Evolutionary conservation across 257 asterid genomes (phyloP), one percentile per base, ranked within the genome.

Genomic region (Petunia secreta): DNA sequence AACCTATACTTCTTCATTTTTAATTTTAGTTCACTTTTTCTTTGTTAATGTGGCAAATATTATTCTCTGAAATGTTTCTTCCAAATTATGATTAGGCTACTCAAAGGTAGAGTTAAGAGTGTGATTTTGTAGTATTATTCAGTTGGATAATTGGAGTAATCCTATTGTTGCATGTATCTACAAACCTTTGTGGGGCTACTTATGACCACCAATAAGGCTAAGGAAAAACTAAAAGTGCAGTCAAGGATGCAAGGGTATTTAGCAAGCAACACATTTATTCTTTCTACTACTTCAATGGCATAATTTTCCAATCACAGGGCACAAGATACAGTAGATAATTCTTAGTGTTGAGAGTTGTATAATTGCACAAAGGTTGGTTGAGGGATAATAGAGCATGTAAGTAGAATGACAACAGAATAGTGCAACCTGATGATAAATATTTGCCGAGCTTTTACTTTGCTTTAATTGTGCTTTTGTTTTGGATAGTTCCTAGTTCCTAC

Each of bases 1-100:
- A 85, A 87, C 60, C 41, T 25, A 40, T 75, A 83, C 78, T 43
- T 76, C 62, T 59, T 81, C 75, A 79, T 75, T 80, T 64, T 13
- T 78, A 68, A 46, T 74, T 11, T 63, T 79, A 37, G 59, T 60
- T 34, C 80, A 55, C 25, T 3, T 40, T 36, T 50, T 43, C 5
- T 38, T 55, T 16, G 43, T 48, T 50, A 46, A 5, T 25, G 59
- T 48, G 44, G 6, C 11, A 43, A 9, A 25, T 68, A 71, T 68
- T 34, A 11, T 69, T 41, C 76, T 43, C 66, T 52, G 54, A 44
- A 54, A 25, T 36, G 14, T 25, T 55, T 59, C 63, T n/a, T 57
- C 77, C 77, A 71, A 48, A 71, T 71, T 71, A 71, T 71, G 58
- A 69, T 69, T 46, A 46, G 77, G 77, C 39, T 69, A 69, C 77